A percentile compares a stretch with the other conserved stretches of the same genome.
Evolutionary conservation across 768 basidiomycete species (phyloP).

Genomic region (Baorangia bicolor): DNA sequence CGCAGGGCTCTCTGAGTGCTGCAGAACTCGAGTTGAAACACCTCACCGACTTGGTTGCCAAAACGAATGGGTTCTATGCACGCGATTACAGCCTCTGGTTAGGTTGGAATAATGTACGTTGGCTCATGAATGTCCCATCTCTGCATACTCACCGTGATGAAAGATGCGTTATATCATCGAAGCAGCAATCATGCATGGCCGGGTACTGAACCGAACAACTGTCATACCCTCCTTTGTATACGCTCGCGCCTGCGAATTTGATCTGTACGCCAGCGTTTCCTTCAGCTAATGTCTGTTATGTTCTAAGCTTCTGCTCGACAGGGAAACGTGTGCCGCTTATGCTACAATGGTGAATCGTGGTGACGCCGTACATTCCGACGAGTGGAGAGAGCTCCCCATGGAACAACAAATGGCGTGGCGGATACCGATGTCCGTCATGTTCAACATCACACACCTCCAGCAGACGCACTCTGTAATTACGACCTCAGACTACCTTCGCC

Average conservation of each 20-base stretch:
- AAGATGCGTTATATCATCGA: constrained; percentile 53
- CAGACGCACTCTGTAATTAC: constrained; percentile 38
- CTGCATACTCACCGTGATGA: neutral
- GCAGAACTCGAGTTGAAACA: constrained; percentile 29
- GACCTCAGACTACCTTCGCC: constrained; percentile 41
- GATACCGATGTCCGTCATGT: constrained; percentile 39
- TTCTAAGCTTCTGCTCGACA: constrained; percentile 6
- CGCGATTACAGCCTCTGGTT: constrained; percentile 48
- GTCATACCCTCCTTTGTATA: constrained; percentile 48
- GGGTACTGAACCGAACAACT: constrained; percentile 42
- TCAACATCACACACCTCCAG: constrained; percentile 42
- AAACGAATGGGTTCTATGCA: constrained; percentile 44
- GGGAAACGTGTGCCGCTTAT: constrained; percentile 39
- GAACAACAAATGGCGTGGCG: constrained; percentile 38
- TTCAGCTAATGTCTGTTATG: neutral
- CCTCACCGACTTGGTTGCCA: constrained; percentile 35
- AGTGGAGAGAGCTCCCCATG: constrained; percentile 41
- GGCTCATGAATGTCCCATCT: neutral
- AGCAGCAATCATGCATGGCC: constrained; percentile 42
- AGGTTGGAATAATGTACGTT: constrained; percentile 49
- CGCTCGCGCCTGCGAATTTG: constrained; percentile 44
- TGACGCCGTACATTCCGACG: constrained; percentile 37
- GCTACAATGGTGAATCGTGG: constrained; percentile 47
- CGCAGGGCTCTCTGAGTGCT: neutral
- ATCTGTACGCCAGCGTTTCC: constrained; percentile 18